Evolutionary conservation across 768 basidiomycete genomes (phyloP), one percentile per base, ranked within the genome.

Genomic region (Boletus tomentosulus): DNA sequence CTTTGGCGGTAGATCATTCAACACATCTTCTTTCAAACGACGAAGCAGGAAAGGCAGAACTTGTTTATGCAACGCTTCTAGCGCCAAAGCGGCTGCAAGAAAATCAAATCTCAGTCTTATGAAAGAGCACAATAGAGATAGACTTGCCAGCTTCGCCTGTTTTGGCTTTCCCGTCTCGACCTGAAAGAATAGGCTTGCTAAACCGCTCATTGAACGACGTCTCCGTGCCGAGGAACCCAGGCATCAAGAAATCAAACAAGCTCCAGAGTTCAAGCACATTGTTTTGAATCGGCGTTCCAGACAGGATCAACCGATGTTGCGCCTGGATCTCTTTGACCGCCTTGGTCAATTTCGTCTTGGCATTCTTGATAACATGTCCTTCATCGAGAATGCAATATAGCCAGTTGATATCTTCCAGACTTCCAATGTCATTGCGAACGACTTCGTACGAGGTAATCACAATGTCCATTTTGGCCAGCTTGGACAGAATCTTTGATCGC

Each of bases 231-330:
- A 99, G 75, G 74, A 99, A 98, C 4, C 97, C 97, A 15, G 97
- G 97, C 97, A 99, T 99, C 60, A 99, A 74, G 74, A 98, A 99
- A 72, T 99, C 97, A 70, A 99, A 99, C 42, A 99, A 74, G 71
- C 92, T 97, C 97, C 97, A 99, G 2, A 99, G 75, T 67, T 99
- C 97, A 46, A 99, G 76, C 2, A 99, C 94, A 66, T 99, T 98
- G 69, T 99, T 99, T 73, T 99, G 97, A 54, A 99, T 98, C 0
- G 97, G 97, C 6, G 97, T 99, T 35, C 97, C 97, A 0, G 94
- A 97, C 3, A 99, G 76, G 64, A 99, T 90, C 22, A 99, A 77
- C 24, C 97, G 86, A 72, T 99, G 97, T 54, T 94, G 87, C 1
- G 96, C 92, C 51, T 81, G 83, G 43, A 98, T 80, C 54, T 78